Evolutionary conservation across 2,329 filamentous ascomycete species (phyloP).

Genomic region (Dactylellina parvicollis): DNA sequence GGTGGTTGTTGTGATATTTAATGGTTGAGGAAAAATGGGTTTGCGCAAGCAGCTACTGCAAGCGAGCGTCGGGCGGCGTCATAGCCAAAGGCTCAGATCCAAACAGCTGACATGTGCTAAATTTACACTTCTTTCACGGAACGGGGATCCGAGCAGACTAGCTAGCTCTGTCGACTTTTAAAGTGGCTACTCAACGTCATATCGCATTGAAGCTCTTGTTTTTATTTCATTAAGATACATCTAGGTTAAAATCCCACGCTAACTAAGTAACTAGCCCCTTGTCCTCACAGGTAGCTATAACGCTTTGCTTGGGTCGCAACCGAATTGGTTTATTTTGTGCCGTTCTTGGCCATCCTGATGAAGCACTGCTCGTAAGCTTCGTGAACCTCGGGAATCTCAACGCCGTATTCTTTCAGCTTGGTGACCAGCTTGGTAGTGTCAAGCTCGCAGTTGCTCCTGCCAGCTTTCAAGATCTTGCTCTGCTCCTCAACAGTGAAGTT

Average conservation of each 20-base stretch:
- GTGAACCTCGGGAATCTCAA: conserved; percentile 71
- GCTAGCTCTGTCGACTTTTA: no score
- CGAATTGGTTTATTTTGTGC: conserved; percentile 63
- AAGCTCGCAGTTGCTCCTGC: conserved; percentile 73
- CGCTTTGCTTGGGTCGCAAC: neutral
- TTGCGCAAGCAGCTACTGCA: conserved; percentile 44
- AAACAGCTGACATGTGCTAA: conserved; percentile 22
- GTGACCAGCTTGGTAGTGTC: conserved; percentile 71
- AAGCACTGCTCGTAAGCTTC: conserved; percentile 70
- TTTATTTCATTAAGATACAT: neutral
- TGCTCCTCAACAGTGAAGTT: conserved; percentile 75
- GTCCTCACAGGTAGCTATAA: neutral
- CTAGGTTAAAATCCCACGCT: neutral
- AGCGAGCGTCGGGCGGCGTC: conserved; percentile 36
- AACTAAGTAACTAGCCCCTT: no score
- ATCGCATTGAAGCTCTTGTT: conserved; percentile 10
- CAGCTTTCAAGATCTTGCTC: conserved; percentile 74
- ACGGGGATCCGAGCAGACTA: neutral
- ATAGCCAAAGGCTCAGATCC: conserved; percentile 27
- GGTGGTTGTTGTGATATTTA: conserved; percentile 8
- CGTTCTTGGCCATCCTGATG: conserved; percentile 70
- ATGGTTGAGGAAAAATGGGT: conserved; percentile 22
- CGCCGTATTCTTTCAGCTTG: conserved; percentile 70
- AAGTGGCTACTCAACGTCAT: no score
- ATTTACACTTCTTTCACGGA: neutral